Evolutionary conservation across 2,329 filamentous ascomycete genomes (phyloP).

Genomic region (Phaeoacremonium minimum): DNA sequence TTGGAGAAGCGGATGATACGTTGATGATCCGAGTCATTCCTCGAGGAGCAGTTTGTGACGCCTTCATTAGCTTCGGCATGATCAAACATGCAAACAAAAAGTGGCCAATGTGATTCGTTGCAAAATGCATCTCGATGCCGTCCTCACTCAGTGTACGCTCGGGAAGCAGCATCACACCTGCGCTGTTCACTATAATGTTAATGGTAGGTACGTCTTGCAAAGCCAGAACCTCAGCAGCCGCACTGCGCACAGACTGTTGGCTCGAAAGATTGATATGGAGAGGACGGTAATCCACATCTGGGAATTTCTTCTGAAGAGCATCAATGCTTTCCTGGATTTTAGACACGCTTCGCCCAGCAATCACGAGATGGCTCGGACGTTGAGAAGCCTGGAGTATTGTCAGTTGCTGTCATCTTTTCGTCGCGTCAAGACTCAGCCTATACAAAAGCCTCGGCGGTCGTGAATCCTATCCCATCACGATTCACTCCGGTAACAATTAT

Average conservation of each 20-base stretch:
- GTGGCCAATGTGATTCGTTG: conserved; percentile 34
- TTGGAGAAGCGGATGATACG: conserved; percentile 26
- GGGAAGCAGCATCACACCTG: conserved; percentile 27
- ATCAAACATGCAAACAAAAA: conserved; percentile 36
- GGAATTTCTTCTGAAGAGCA: conserved; percentile 18
- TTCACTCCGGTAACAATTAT: conserved; percentile 30
- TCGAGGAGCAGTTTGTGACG: conserved; percentile 14
- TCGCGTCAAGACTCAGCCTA: neutral
- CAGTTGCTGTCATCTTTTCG: neutral
- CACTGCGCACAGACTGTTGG: conserved; percentile 26
- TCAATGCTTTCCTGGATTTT: conserved; percentile 23
- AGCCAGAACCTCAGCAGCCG: conserved; percentile 24
- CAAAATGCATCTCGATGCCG: conserved; percentile 36
- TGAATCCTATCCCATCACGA: conserved; percentile 24
- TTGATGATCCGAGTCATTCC: conserved; percentile 28
- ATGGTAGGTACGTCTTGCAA: conserved; percentile 22
- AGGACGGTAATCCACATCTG: conserved; percentile 20
- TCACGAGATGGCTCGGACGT: conserved; percentile 22
- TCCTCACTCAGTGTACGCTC: conserved; percentile 27
- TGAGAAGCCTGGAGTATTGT: neutral
- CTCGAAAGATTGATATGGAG: conserved; percentile 30
- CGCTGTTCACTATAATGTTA: conserved; percentile 35
- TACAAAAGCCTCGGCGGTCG: conserved; percentile 28
- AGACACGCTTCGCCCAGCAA: conserved; percentile 24
- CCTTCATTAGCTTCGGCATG: conserved; percentile 29